Evolutionary conservation across 345 rosid species (phyloP).

Genomic region (Noccaea bulbosa): DNA sequence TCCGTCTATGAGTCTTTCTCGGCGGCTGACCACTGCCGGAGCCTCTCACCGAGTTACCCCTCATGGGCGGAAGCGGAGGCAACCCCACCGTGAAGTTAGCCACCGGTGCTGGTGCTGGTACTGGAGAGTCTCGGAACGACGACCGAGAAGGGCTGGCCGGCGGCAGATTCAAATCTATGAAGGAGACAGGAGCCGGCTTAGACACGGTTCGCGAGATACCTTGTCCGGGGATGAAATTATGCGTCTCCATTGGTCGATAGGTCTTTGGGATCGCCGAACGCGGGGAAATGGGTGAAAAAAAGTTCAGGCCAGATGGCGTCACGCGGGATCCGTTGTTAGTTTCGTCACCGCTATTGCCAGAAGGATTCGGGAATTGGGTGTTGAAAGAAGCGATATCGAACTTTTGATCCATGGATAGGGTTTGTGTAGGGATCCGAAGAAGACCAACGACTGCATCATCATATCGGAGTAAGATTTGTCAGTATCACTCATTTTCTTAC

Average conservation of each 20-base stretch:
- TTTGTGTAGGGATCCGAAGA: slow-evolving; percentile 31
- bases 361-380: slow-evolving; percentile 47
- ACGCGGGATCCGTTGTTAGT: slow-evolving; percentile 50
- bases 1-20: neutral
- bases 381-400: slow-evolving; percentile 53
- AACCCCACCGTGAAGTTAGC: neutral
- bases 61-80: neutral
- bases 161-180: slow-evolving; percentile 39
- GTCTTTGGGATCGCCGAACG: slow-evolving; percentile 58
- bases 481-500: too few species aligned
- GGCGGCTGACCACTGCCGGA: neutral
- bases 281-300: slow-evolving; percentile 66
- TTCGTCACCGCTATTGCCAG: slow-evolving; percentile 34
- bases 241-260: slow-evolving; percentile 53
- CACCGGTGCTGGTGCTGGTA: slow-evolving; percentile 33
- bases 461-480: slow-evolving; percentile 31
- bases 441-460: slow-evolving; percentile 56
- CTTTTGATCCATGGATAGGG: slow-evolving; percentile 40
- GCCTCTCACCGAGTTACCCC: neutral
- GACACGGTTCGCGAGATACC: slow-evolving; percentile 51
- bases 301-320: slow-evolving; percentile 72
- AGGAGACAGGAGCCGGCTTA: slow-evolving; percentile 62
- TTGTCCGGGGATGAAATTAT: slow-evolving; percentile 52
- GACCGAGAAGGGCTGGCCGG: slow-evolving; percentile 55
- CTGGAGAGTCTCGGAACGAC: slow-evolving; percentile 53